Base-by-base conservation (phyloP, 2,329 filamentous ascomycete species). In the Aspergillus proliferans region DNA sequence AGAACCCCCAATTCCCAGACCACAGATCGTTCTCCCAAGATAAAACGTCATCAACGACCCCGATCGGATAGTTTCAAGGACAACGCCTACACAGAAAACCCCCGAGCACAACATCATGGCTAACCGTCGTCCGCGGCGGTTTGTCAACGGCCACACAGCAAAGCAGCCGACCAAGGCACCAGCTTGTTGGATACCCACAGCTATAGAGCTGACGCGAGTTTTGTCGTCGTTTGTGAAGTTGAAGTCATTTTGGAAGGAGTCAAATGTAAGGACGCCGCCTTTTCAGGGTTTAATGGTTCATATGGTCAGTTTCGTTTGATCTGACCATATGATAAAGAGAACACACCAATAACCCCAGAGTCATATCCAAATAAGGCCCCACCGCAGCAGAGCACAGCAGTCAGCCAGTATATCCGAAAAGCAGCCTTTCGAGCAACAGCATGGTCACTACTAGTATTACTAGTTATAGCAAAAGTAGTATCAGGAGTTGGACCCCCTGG, bases 121-220 rank as follows among this genome's bases (percentile, higher is more conserved):
- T 47, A 61, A 64, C 26, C 70, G 70, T 14, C 78, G 69, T 10
- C 77, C 78, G 43, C 68, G 66, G 19, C 62, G 61, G 47, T 76
- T 72, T 4, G 73, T 76, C 8, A 79, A 46, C 0, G 75, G 75
- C 64, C 74, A 77, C 45, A 77, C 71, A 24, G 70, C 55, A 47
- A 79, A 73, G 51, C 76, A 77, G 19, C 76, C 76, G 24, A 76
- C 71, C 50, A 81, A 76, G 30, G 76, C 76, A 21, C 76, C 77
- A 7, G 76, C 72, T 52, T 79, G 76, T 47, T 79, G 75, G 15
- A 79, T 72, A 2, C 73, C 72, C 7, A 79, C 75, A 36, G 75
- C 72, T 34, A 78, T 72, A 8, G 75, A 70, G 51, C 72, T 76
- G 43, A 75, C 66, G 10, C 66, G 61, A 1, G 74, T 76, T 49